These are phyloP conservation scores for Phialocephala sp. DNA, from an alignment of 2,329 filamentous ascomycete species.

Conservation along the genomic window DNA sequence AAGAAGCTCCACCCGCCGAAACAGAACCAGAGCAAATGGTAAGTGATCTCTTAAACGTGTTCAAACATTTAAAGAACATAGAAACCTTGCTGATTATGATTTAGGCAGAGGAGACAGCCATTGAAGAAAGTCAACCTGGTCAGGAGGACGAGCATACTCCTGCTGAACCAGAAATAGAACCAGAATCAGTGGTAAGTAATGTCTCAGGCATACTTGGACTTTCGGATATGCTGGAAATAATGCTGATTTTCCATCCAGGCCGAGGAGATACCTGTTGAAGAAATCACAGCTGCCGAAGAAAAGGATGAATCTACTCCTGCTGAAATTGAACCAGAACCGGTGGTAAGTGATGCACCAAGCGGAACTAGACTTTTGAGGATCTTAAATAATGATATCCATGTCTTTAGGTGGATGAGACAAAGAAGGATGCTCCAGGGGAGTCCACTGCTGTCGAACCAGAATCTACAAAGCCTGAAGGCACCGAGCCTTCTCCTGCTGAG, in stretches of 20 bases:
- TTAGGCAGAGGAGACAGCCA: not conserved
- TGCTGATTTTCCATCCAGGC: no score
- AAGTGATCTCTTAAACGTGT: not conserved
- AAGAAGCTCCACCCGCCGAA: not conserved
- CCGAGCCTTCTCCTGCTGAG: not conserved
- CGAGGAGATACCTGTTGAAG: slow-evolving; percentile 9
- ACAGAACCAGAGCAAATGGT: not conserved
- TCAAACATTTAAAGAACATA: no score
- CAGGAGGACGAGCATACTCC: not conserved
- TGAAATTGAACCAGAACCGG: not conserved
- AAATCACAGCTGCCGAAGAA: not conserved
- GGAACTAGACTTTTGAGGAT: not conserved
- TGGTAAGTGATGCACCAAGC: not conserved
- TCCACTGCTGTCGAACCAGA: not conserved
- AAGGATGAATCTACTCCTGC: not conserved
- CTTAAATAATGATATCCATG: not conserved
- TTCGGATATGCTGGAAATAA: no score
- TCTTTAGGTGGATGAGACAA: not conserved
- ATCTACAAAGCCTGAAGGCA: not conserved
- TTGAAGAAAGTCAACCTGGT: slow-evolving; percentile 8
- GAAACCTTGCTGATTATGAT: no score
- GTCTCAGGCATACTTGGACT: not conserved
- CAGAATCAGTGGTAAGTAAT: not conserved
- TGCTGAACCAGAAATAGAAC: not conserved
- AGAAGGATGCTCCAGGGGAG: not conserved